Evolutionary conservation across 768 basidiomycete species (phyloP).

Genomic region (Amanita pseudoporphyria): DNA sequence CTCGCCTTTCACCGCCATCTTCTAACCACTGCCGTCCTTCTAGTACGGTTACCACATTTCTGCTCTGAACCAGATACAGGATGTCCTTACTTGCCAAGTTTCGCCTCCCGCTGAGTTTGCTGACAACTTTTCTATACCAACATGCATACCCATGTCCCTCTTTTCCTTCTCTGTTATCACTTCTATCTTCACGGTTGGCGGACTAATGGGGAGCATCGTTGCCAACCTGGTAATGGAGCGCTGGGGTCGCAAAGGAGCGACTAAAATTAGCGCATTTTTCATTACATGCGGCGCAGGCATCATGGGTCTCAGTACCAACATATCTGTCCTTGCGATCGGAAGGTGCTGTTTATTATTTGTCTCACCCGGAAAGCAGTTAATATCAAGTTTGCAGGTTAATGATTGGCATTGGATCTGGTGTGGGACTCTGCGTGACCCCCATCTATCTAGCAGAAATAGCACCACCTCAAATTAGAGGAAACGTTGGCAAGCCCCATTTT

Average conservation of each 20-base stretch:
- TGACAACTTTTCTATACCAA: conserved; percentile 36
- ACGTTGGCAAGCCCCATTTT: conserved; percentile 40
- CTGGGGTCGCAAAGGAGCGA: conserved; percentile 62
- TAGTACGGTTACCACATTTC: conserved; percentile 93
- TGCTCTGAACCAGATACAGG: conserved; percentile 82
- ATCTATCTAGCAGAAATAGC: conserved; percentile 83
- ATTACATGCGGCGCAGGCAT: conserved; percentile 49
- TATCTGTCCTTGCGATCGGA: conserved; percentile 50
- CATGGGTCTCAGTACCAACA: conserved; percentile 55
- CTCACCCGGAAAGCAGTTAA: background rate
- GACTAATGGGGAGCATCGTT: conserved; percentile 64
- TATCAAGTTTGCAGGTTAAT: conserved; percentile 34
- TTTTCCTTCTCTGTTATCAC: conserved; percentile 77
- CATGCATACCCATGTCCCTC: conserved; percentile 76
- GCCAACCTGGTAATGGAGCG: conserved; percentile 64
- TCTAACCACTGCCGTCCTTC: background rate
- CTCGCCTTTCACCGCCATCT: conserved; percentile 9
- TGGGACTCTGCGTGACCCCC: conserved; percentile 73
- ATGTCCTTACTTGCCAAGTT: conserved; percentile 60
- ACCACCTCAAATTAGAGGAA: conserved; percentile 65
- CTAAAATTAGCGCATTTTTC: conserved; percentile 45
- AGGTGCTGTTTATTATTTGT: conserved; percentile 30
- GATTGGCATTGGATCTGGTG: conserved; percentile 61
- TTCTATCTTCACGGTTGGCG: conserved; percentile 80
- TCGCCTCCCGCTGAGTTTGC: conserved; percentile 15